Percentiles rank a stretch among this genome's conserved stretches.
These are phyloP conservation scores for Yamadazyma dendronema DNA, from an alignment of 1,139 yeast species.

Conservation along the genomic window DNA sequence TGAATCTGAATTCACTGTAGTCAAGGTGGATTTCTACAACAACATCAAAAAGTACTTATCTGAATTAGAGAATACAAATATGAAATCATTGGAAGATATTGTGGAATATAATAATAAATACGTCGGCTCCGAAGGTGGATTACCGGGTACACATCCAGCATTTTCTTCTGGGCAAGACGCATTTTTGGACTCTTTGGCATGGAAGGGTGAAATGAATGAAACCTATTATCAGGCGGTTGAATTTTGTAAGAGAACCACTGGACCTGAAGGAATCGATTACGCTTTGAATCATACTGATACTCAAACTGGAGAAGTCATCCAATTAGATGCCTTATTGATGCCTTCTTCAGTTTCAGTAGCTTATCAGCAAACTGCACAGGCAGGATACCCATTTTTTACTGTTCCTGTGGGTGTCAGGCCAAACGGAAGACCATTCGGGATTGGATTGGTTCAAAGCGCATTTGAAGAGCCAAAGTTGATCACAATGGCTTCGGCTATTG, in stretches of 20 bases:
- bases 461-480: conserved; percentile 21
- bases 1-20: conserved; percentile 23
- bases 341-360: conserved; percentile 20
- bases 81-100: conserved; percentile 19
- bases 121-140: conserved; percentile 22
- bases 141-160: conserved; percentile 17
- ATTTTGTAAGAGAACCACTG: conserved; percentile 19
- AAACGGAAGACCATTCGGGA: conserved; percentile 20
- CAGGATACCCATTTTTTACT: conserved; percentile 21
- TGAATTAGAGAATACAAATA: conserved; percentile 19
- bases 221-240: conserved; percentile 24
- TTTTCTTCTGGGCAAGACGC: conserved; percentile 23
- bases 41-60: conserved; percentile 18
- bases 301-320: conserved; percentile 17
- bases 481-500: conserved; percentile 22
- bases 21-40: conserved; percentile 23
- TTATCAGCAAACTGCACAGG: conserved; percentile 22
- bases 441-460: conserved; percentile 22
- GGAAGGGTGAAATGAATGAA: conserved; percentile 21
- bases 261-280: conserved; percentile 24
- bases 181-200: conserved; percentile 19
- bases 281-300: conserved; percentile 22
- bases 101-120: conserved; percentile 18
- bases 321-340: conserved; percentile 20
- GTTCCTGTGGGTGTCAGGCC: conserved; percentile 16